Evolutionary conservation across 164 flowering plant genomes (phyloP), one percentile per base, ranked within the genome.

Genomic region (Malania oleifera): DNA sequence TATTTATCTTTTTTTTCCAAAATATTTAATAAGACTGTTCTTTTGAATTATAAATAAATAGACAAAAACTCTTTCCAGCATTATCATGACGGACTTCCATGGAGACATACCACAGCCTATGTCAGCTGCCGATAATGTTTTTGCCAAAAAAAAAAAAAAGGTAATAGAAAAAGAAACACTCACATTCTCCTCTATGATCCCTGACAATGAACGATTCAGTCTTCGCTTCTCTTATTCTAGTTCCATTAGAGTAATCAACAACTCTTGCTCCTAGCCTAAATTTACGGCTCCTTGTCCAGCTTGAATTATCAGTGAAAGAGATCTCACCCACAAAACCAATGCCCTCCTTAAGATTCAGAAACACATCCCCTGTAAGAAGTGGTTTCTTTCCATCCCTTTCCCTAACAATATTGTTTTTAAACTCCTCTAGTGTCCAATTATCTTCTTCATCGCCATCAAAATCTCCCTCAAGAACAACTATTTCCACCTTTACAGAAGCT

Each of bases 131-230:
- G 22, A 5, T 15, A 15, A 15, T 44, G 3, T 5, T 44, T 17
- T n/a, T n/a, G n/a, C n/a, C n/a, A n/a, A n/a, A n/a, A n/a, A n/a
- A n/a, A 7, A 37, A 12, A 11, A 25, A 1, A 47, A 56, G 23
- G 7, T 10, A 18, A 54, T 26, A 22, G 26, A 52, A 22, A 31
- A 8, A 24, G 22, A 20, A 14, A 38, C 48, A 76, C 92, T 80
- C 53, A 83, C 92, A 75, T 82, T 83, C 83, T 51, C 80, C 81
- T 22, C 92, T 79, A 56, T 77, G 83, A 71, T 85, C 91, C 59
- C 80, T 78, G 39, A 83, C 89, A 46, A 74, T 60, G 60, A 86
- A 86, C 1, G 86, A 71, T 57, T 80, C 89, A 23, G 92, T 75
- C 77, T 61, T 81, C 61, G 86, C 89, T 74, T 86, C 92, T 61